A percentile compares a stretch with the other conserved stretches of the same genome.
Conservation (phyloP, 345 rosid genomes). For the Rhodamnia rubescens region DNA sequence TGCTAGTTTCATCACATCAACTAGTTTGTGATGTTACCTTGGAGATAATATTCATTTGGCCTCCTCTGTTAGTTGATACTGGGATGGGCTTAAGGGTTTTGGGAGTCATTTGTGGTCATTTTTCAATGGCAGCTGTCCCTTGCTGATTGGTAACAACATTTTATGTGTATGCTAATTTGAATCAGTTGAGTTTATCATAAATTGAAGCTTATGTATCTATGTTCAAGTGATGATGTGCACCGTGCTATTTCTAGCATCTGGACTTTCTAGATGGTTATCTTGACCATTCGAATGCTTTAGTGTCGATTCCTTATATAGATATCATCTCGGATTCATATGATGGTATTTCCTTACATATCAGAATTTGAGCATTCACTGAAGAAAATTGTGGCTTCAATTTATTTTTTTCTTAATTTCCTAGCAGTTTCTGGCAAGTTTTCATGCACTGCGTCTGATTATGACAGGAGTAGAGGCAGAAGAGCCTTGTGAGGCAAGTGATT, state of each 20-base stretch:
- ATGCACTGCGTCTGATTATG: background rate
- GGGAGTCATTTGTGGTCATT: background rate
- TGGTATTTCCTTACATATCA: background rate
- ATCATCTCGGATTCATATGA: background rate
- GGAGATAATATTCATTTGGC: background rate
- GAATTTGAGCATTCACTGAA: background rate
- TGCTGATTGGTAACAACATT: background rate
- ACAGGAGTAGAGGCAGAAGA: conserved; percentile 51
- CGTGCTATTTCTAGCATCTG: background rate
- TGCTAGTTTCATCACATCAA: background rate
- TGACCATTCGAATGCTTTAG: background rate
- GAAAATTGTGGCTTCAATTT: background rate
- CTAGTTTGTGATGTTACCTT: background rate
- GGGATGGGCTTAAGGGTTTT: background rate
- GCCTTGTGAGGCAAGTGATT: conserved; percentile 62
- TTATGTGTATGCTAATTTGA: background rate
- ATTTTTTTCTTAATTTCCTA: background rate
- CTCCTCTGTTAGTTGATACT: background rate
- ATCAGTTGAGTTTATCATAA: background rate
- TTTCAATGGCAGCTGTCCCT: background rate
- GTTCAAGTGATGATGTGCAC: background rate
- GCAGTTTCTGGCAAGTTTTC: background rate
- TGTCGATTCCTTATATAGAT: background rate
- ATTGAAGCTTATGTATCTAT: background rate
- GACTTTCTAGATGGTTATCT: background rate